Percentiles rank a stretch among this genome's conserved stretches.
These are phyloP conservation scores for Xylaria sp. DNA, from an alignment of 2,329 filamentous ascomycete species.

Conservation along the genomic window DNA sequence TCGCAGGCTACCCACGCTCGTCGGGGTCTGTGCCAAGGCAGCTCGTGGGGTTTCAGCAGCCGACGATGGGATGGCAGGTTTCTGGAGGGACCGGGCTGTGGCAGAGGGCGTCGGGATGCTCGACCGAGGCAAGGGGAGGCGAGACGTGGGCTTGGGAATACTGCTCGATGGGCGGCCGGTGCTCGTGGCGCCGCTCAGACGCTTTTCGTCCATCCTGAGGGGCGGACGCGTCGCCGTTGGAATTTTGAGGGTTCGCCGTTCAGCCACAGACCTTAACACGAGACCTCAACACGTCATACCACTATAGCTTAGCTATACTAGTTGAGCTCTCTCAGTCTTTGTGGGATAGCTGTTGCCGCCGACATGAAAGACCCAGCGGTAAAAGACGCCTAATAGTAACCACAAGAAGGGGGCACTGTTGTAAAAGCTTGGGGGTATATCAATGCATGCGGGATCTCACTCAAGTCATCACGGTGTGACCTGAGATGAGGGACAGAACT, in stretches of 20 bases:
- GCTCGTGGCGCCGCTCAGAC: slow-evolving; percentile 28
- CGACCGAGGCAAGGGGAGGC: slow-evolving; percentile 49
- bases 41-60: slow-evolving; percentile 37
- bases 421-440: not conserved
- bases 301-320: slow-evolving; percentile 11
- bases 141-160: slow-evolving; percentile 49
- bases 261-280: not conserved
- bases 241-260: not conserved
- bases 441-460: slow-evolving; percentile 11
- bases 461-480: not conserved
- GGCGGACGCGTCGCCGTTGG: slow-evolving; percentile 8
- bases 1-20: slow-evolving; percentile 31
- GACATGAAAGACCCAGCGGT: not conserved
- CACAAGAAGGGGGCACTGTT: not conserved
- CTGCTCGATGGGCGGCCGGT: slow-evolving; percentile 40
- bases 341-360: not conserved
- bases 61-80: slow-evolving; percentile 24
- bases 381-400: slow-evolving; percentile 1
- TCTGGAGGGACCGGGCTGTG: slow-evolving; percentile 26
- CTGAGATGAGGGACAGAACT: not conserved
- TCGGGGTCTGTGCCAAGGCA: slow-evolving; percentile 36
- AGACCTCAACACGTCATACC: not conserved
- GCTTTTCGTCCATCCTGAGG: slow-evolving; percentile 47
- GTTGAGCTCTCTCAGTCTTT: not conserved
- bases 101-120: slow-evolving; percentile 38